Conservation (phyloP, 2,329 filamentous ascomycete species). For the Immersiporthe knoxdaviesiana region DNA sequence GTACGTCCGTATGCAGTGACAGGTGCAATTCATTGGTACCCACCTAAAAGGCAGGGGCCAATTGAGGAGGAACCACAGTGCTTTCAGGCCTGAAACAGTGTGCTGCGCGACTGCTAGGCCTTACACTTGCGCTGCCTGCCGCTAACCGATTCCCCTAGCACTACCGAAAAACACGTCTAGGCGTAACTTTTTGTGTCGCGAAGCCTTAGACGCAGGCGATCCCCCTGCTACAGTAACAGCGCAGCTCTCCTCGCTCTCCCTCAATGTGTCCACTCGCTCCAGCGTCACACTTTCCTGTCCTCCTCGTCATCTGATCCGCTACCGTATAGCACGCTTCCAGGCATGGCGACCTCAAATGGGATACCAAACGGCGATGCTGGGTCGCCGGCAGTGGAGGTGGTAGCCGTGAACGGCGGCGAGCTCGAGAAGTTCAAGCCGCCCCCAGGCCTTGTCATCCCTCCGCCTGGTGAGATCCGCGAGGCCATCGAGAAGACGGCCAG, state of each 20-base stretch:
- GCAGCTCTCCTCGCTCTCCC: conserved; percentile 29
- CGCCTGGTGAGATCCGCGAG: conserved; percentile 78
- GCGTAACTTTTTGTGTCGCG: neutral
- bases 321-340: conserved; percentile 14
- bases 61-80: neutral
- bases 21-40: too few relatives aligned
- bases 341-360: conserved; percentile 53
- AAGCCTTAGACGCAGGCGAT: neutral
- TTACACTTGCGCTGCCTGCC: neutral
- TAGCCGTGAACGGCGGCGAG: conserved; percentile 36
- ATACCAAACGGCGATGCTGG: conserved; percentile 57
- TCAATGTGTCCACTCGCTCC: conserved; percentile 25
- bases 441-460: conserved; percentile 82
- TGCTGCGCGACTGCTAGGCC: neutral
- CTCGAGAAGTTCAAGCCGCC: conserved; percentile 78
- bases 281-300: conserved; percentile 29
- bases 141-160: neutral
- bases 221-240: too few relatives aligned
- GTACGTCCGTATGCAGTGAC: too few relatives aligned
- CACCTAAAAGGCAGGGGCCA: too few relatives aligned
- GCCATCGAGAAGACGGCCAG: conserved; percentile 93
- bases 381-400: conserved; percentile 47
- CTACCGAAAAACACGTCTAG: neutral
- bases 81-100: neutral
- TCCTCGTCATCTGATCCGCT: conserved; percentile 31